Base-by-base conservation (phyloP, 768 basidiomycete species). In the Strobilomyces dryophilus region DNA sequence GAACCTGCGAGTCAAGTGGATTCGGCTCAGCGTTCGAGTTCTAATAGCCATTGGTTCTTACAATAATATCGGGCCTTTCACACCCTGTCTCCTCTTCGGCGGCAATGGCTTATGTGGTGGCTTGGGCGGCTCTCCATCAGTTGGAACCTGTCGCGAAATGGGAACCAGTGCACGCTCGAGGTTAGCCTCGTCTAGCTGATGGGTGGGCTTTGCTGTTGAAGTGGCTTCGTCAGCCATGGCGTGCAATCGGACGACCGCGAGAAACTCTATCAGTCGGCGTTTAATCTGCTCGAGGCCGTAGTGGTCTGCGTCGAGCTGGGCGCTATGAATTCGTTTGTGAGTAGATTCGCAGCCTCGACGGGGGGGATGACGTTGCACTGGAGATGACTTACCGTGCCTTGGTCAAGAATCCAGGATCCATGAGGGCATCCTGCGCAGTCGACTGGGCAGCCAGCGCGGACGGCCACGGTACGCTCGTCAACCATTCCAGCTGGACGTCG, bases 241-340 rank as follows among this genome's bases (percentile, higher is more conserved):
- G 41, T 73, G 74, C 46, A 84, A 71, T 54, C 91, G 74, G 32
- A 95, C 85, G 11, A 97, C 88, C 0, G 92, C 93, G 37, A 98
- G 80, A 66, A 92, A 97, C 63, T 97, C 95, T 43, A 95, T 88
- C 3, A 95, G 70, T 10, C 94, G 78, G 57, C 89, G 85, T 77
- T 97, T 98, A 67, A 98, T 87, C 67, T 89, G 91, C 53, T 94
- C 91, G 17, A 98, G 75, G 1, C 95, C 95, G 61, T 85, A 95
- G 67, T 98, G 94, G 54, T 95, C 94, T 12, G 83, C 77, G 60
- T 98, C 93, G 9, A 98, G 81, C 64, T 90, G 92, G 20, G 74
- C 74, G 21, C 70, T 71, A 43, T 17, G 15, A 31, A 21, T 31
- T 0, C 1, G 45, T 20, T 18, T 1, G 14, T 56, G 11, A 57